A percentile compares a stretch with the other conserved stretches of the same genome.
These are phyloP conservation scores for Leishmania tropica DNA, from an alignment of 208 protist species.

Conservation along the genomic window DNA sequence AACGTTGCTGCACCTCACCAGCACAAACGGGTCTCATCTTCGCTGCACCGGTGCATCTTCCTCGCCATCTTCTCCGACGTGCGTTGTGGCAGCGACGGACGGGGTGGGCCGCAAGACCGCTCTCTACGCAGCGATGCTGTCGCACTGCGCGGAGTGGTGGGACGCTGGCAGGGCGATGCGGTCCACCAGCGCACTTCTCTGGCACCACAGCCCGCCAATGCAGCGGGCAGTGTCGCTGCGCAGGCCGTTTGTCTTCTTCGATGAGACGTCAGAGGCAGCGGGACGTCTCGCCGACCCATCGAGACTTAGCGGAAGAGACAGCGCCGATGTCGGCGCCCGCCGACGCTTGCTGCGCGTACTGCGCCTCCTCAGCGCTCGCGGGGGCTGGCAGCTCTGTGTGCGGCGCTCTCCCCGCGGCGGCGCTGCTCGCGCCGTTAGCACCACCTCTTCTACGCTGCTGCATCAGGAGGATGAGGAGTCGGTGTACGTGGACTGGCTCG, in stretches of 20 bases:
- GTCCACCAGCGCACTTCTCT: neutral
- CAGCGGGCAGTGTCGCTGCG: neutral
- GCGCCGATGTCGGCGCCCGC: neutral
- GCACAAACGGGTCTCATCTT: neutral
- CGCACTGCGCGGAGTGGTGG: conserved; percentile 32
- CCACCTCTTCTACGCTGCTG: neutral
- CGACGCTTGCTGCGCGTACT: conserved; percentile 25
- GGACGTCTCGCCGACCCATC: neutral
- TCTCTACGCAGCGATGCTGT: conserved; percentile 17
- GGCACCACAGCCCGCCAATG: neutral
- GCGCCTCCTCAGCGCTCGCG: conserved; percentile 14
- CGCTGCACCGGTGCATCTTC: neutral
- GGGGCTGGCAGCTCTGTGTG: conserved; percentile 17
- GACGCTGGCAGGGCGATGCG: neutral
- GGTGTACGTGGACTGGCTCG: conserved; percentile 29
- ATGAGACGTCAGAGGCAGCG: neutral
- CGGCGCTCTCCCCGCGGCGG: neutral
- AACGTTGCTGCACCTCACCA: conserved; percentile 13
- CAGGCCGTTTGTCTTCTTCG: conserved; percentile 19
- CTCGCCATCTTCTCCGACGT: neutral
- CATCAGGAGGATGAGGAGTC: neutral
- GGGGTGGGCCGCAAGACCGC: conserved; percentile 23
- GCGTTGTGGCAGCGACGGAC: conserved; percentile 5
- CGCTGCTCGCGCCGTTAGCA: neutral
- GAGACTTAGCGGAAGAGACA: neutral